phyloP scores from a whole-genome alignment of 352 stramenopile genomes.

The Phytophthora idaei region DNA sequence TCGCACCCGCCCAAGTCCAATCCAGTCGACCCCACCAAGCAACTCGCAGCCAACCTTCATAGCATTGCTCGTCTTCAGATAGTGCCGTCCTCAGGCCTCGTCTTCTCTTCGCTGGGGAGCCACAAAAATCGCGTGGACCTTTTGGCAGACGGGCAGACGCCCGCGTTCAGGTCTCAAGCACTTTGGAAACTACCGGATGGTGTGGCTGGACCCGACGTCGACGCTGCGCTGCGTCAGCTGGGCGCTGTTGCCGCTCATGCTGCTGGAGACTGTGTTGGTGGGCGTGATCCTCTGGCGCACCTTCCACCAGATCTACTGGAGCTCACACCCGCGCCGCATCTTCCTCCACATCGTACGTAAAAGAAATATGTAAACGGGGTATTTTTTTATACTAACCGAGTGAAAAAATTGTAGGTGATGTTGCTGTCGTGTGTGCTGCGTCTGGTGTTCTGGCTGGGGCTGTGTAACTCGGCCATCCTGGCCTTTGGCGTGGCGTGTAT shows the following conservation, averaged over 20 bases:
- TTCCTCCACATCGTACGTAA: slow-evolving; percentile 60
- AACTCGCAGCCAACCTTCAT: not conserved
- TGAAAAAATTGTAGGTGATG: slow-evolving; percentile 34
- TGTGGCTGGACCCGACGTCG: slow-evolving; percentile 40
- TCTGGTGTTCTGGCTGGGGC: slow-evolving; percentile 48
- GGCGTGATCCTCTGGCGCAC: slow-evolving; percentile 59
- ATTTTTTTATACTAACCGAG: slow-evolving; percentile 22
- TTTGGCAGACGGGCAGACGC: slow-evolving; percentile 18
- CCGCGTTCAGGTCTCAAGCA: slow-evolving; percentile 3
- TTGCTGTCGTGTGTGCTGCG: slow-evolving; percentile 48
- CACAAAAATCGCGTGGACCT: slow-evolving; percentile 15
- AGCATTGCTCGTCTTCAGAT: slow-evolving; percentile 8
- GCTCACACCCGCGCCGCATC: slow-evolving; percentile 58
- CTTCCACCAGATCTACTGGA: slow-evolving; percentile 67
- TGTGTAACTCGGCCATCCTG: slow-evolving; percentile 43
- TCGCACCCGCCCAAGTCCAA: not conserved
- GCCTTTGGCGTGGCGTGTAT: slow-evolving; percentile 45
- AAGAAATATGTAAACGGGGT: not conserved
- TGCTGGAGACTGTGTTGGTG: slow-evolving; percentile 50
- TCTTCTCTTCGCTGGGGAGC: slow-evolving; percentile 21
- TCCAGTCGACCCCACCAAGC: not conserved
- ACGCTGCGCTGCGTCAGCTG: slow-evolving; percentile 47
- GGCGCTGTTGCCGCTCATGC: slow-evolving; percentile 51
- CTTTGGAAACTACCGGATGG: slow-evolving; percentile 32
- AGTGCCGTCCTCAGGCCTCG: not conserved